These are phyloP conservation scores for Chenopodium quinoa DNA, from an alignment of 148 eudicot genomes.

Conservation along the genomic window DNA sequence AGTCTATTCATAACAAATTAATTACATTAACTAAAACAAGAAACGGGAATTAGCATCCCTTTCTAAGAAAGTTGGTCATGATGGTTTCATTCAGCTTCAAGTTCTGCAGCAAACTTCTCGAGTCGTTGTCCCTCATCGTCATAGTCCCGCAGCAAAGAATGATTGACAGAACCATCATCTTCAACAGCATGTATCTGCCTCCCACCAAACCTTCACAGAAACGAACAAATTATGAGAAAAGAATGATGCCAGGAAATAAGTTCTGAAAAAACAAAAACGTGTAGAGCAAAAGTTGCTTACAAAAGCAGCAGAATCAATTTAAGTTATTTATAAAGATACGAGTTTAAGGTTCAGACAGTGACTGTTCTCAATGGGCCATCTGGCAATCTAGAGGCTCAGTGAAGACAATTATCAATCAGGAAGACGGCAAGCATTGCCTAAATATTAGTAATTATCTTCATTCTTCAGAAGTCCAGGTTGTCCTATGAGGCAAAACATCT, in stretches of 20 bases:
- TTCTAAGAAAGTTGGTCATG: neutral
- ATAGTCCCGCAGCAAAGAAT: slow-evolving; percentile 64
- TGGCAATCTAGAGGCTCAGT: neutral
- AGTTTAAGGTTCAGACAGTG: neutral
- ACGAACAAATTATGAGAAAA: neutral
- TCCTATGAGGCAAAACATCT: neutral
- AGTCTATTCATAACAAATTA: neutral
- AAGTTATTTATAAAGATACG: neutral
- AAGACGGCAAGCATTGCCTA: neutral
- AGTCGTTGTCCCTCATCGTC: slow-evolving; percentile 67
- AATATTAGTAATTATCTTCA: neutral
- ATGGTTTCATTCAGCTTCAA: slow-evolving; percentile 54
- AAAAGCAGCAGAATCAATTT: neutral
- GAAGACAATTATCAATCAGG: neutral
- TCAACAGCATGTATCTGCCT: slow-evolving; percentile 70
- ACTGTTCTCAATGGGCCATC: no score
- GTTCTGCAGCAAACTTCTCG: slow-evolving; percentile 84
- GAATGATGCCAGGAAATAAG: neutral
- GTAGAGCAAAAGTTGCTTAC: neutral
- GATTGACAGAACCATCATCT: slow-evolving; percentile 85
- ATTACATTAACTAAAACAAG: neutral
- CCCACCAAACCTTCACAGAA: slow-evolving; percentile 73
- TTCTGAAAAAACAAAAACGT: neutral
- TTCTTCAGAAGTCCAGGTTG: neutral
- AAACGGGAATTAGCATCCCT: neutral